Conservation (phyloP, 2,329 filamentous ascomycete species). For the Raffaelea ambrosiae region DNA sequence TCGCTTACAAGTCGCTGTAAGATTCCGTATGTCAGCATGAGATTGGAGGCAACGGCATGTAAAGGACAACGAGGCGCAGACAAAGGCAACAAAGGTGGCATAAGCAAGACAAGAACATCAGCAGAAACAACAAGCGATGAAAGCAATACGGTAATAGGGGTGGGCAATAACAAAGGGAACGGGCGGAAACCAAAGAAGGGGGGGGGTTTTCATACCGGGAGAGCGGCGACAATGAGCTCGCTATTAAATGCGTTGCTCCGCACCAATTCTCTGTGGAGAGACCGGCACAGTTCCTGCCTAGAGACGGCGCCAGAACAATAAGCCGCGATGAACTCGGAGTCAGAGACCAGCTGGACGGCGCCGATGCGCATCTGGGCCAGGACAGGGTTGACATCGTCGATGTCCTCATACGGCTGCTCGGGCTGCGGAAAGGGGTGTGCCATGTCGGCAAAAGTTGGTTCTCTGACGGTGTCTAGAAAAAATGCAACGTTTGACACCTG, state of each 20-base stretch:
- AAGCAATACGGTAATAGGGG: neutral
- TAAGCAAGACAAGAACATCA: neutral
- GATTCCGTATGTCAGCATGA: no score
- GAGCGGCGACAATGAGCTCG: neutral
- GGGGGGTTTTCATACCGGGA: neutral
- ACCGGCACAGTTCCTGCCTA: neutral
- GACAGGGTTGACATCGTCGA: constrained; percentile 37
- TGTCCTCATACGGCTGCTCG: constrained; percentile 51
- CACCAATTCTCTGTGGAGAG: neutral
- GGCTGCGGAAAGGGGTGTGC: neutral
- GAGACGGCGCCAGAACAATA: neutral
- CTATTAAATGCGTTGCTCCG: neutral
- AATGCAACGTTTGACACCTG: constrained; percentile 45
- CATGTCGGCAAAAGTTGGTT: neutral
- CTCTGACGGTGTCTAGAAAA: constrained; percentile 44
- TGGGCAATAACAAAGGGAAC: neutral
- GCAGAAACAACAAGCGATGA: neutral
- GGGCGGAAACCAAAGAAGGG: neutral
- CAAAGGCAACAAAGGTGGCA: no score
- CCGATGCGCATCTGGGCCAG: neutral
- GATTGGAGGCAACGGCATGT: no score
- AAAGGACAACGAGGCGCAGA: no score
- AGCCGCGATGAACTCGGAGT: neutral
- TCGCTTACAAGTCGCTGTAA: no score
- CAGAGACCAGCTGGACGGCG: neutral